Evolutionary conservation across 352 stramenopile species (phyloP), one percentile per base, ranked within the genome.

Genomic region (Elongisporangium senticosum): DNA sequence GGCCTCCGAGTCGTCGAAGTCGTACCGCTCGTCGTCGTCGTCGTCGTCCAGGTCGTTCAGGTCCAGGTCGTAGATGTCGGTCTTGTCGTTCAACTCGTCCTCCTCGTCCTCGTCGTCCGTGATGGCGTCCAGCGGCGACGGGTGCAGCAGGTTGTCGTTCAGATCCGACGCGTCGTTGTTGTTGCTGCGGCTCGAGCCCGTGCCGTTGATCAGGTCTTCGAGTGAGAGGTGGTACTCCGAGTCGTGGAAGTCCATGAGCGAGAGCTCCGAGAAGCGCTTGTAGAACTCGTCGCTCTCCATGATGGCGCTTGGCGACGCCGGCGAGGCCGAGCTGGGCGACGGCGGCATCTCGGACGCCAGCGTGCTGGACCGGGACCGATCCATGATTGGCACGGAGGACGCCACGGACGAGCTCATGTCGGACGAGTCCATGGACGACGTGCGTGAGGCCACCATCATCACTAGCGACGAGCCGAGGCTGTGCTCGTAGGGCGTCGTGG

Each of bases 181-280:
- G 13, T 63, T 79, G 4, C 61, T 56, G 14, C 68, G 68, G 20
- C 28, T 49, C 2, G 40, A 28, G n/a, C 48, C 20, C 50, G 10
- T 24, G 28, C 67, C 56, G 15, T 72, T 33, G 3, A 65, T 65
- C 52, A 68, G 37, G 20, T 69, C 74, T 53, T 74, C 69, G 37
- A 83, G 60, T 1, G 72, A 67, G 22, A 89, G 58, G 3, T 78
- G 64, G 54, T 78, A 89, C 53, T 83, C 77, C 14, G 74, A 86
- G 68, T 89, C 79, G 64, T 89, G 76, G 65, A 89, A 87, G 48
- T 82, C 74, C 50, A 71, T 71, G 23, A 85, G 68, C n/a, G 75
- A 80, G 2, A 79, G 7, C 59, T 81, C 72, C 6, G 72, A 81
- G 47, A 81, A 75, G 7, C 72, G 72, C 28, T 73, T 68, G 58